Percentiles rank a stretch among this genome's conserved stretches.
phyloP scores from a whole-genome alignment of 208 protist genomes.

The Tritrichomonas foetus region DNA sequence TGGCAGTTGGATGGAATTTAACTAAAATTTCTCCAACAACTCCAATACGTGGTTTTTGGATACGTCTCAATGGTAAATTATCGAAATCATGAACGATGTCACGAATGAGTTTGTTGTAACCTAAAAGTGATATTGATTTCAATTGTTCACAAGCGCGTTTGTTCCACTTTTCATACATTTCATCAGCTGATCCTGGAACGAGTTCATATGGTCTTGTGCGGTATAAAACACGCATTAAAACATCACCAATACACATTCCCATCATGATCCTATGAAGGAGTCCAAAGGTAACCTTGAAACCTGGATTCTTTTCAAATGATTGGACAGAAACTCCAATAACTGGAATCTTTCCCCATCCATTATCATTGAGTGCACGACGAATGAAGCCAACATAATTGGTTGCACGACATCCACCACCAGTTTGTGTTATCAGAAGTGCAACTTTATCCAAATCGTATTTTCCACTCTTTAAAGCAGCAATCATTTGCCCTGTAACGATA shows the following conservation, averaged over 20 bases:
- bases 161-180: neutral
- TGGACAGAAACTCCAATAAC: neutral
- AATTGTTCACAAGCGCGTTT: neutral
- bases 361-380: neutral
- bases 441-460: neutral
- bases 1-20: neutral
- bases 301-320: neutral
- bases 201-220: neutral
- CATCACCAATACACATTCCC: neutral
- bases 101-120: neutral
- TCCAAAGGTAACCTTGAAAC: neutral
- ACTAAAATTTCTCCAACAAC: conserved; percentile 11
- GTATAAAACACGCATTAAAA: neutral
- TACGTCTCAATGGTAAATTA: neutral
- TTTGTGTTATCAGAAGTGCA: neutral
- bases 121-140: neutral
- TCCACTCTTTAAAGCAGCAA: neutral
- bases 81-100: neutral
- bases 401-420: neutral
- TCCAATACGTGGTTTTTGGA: neutral
- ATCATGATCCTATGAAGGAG: neutral
- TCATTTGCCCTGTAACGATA: neutral
- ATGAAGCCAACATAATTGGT: neutral
- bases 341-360: neutral
- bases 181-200: neutral